These are phyloP conservation scores for Candida pseudoglaebosa DNA, from an alignment of 805 yeast genomes.

Conservation along the genomic window DNA sequence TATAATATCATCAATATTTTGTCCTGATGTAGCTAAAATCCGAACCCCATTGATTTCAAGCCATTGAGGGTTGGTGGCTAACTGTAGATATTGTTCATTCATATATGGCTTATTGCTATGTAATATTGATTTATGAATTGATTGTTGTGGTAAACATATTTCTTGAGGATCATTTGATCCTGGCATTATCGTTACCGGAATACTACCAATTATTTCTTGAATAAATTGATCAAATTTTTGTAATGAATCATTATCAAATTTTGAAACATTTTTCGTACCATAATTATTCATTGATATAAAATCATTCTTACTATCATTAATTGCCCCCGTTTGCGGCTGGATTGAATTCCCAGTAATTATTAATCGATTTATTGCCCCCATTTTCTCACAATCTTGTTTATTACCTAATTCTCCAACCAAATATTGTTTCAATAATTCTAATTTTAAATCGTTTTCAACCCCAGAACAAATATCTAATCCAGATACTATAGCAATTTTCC, in stretches of 20 bases:
- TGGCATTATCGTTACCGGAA: slow-evolving; percentile 79
- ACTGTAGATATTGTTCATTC: slow-evolving; percentile 25
- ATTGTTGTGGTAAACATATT: slow-evolving; percentile 80
- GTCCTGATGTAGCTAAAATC: slow-evolving; percentile 77
- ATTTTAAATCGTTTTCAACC: slow-evolving; percentile 38
- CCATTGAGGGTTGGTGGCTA: slow-evolving; percentile 67
- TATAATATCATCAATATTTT: slow-evolving; percentile 71
- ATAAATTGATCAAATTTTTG: slow-evolving; percentile 58
- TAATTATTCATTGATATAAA: slow-evolving; percentile 39
- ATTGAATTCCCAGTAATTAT: slow-evolving; percentile 75
- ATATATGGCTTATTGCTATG: slow-evolving; percentile 40
- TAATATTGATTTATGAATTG: slow-evolving; percentile 77
- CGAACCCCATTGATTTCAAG: slow-evolving; percentile 49
- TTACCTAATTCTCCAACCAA: slow-evolving; percentile 65
- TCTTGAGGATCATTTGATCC: slow-evolving; percentile 87
- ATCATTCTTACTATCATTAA: slow-evolving; percentile 19
- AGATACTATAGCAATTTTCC: slow-evolving; percentile 67
- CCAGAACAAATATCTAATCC: slow-evolving; percentile 61
- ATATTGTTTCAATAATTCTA: slow-evolving; percentile 64
- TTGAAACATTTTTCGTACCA: slow-evolving; percentile 52
- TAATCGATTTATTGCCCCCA: slow-evolving; percentile 42
- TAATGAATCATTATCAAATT: slow-evolving; percentile 46
- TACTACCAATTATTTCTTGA: slow-evolving; percentile 48
- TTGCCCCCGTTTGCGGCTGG: slow-evolving; percentile 22
- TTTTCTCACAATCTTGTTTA: slow-evolving; percentile 18